Percentiles rank a stretch among this genome's conserved stretches.
Evolutionary conservation across 1,139 yeast genomes (phyloP).

Genomic region (Debaryomyces udenii): DNA sequence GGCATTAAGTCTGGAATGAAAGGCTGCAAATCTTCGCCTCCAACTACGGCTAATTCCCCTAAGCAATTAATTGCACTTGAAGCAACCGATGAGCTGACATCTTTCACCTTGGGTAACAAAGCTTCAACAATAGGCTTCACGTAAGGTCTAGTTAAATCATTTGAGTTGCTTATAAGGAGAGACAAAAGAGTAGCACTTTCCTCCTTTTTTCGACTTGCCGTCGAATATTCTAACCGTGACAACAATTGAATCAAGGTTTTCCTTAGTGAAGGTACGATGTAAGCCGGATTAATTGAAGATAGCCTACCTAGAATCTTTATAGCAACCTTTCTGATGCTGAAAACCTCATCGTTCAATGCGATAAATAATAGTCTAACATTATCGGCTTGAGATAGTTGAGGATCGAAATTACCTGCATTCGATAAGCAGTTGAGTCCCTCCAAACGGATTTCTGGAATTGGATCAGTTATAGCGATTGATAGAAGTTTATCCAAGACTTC

Average conservation of each 20-base stretch:
- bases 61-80: constrained; percentile 86
- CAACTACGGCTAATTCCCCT: constrained; percentile 87
- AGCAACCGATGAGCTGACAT: constrained; percentile 75
- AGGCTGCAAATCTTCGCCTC: constrained; percentile 80
- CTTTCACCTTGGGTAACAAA: constrained; percentile 74
- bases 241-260: constrained; percentile 83
- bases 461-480: constrained; percentile 88
- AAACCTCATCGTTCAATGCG: constrained; percentile 89
- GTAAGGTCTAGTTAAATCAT: constrained; percentile 83
- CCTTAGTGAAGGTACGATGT: constrained; percentile 88
- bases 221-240: constrained; percentile 82
- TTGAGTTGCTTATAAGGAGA: constrained; percentile 73
- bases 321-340: constrained; percentile 80
- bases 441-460: constrained; percentile 77
- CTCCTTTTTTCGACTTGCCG: constrained; percentile 76
- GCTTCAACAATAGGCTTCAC: constrained; percentile 88
- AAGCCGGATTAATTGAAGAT: constrained; percentile 89
- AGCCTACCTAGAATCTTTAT: constrained; percentile 80
- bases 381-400: constrained; percentile 92
- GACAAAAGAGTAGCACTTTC: constrained; percentile 82
- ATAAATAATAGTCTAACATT: constrained; percentile 83
- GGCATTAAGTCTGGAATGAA: constrained; percentile 84
- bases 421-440: constrained; percentile 72
- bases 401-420: constrained; percentile 72
- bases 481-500: constrained; percentile 81